phyloP scores from a whole-genome alignment of 768 basidiomycete species.

The Suillus decipiens region DNA sequence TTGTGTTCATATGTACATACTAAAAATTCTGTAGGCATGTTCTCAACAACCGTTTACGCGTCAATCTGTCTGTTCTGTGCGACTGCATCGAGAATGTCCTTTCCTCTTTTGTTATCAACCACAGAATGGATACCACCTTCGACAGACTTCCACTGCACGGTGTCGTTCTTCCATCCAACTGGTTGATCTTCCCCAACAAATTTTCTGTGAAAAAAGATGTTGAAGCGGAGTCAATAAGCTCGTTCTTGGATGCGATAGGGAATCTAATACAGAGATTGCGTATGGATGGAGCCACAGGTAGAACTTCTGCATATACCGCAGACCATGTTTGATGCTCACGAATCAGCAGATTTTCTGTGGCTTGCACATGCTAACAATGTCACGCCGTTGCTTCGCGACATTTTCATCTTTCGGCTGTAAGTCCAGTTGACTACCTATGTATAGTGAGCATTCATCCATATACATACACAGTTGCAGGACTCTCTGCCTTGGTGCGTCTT shows the following conservation, averaged over 20 bases:
- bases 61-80: constrained; percentile 53
- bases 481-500: constrained; percentile 47
- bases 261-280: constrained; percentile 31
- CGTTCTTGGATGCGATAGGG: constrained; percentile 23
- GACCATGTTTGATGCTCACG: neutral
- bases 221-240: neutral
- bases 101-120: constrained; percentile 41
- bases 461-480: constrained; percentile 43
- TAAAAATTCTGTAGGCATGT: constrained; percentile 41
- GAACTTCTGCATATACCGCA: constrained; percentile 3
- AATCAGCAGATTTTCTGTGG: neutral
- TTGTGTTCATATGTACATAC: neutral
- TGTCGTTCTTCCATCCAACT: constrained; percentile 55
- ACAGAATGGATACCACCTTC: constrained; percentile 19
- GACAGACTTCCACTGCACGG: constrained; percentile 37
- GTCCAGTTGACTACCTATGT: constrained; percentile 19
- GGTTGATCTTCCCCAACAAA: constrained; percentile 38
- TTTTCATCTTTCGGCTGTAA: constrained; percentile 52
- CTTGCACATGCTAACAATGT: constrained; percentile 14
- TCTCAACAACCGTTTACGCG: constrained; percentile 33
- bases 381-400: constrained; percentile 27
- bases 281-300: constrained; percentile 31
- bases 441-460: neutral
- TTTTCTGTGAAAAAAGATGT: constrained; percentile 18
- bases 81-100: constrained; percentile 52